A percentile compares a stretch with the other conserved stretches of the same genome.
Conservation (phyloP, 2,329 filamentous ascomycete genomes). For the Xylariaceae sp. region DNA sequence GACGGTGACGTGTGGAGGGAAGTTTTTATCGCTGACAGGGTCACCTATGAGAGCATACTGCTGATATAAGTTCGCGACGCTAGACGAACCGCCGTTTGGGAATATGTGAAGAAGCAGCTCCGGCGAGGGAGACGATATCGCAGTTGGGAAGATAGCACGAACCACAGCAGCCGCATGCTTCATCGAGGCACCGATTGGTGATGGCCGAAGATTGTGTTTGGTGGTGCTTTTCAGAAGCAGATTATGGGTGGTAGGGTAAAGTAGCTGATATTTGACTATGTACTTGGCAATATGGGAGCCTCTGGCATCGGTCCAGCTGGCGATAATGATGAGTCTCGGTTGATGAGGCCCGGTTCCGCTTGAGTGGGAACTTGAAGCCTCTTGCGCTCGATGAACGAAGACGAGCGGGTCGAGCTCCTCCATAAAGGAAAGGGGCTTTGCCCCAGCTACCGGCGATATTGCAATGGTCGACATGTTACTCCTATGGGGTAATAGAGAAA, state of each 20-base stretch:
- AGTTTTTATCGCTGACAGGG: neutral
- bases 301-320: constrained; percentile 35
- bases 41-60: neutral
- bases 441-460: neutral
- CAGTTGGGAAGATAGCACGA: neutral
- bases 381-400: neutral
- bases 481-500: too few relatives aligned
- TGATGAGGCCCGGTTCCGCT: neutral
- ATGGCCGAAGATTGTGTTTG: neutral
- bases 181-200: constrained; percentile 1
- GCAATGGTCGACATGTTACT: too few relatives aligned
- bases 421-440: neutral
- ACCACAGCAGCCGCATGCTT: constrained; percentile 2
- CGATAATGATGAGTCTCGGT: constrained; percentile 33
- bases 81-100: constrained; percentile 12
- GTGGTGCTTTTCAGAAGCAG: constrained; percentile 6
- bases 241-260: constrained; percentile 28
- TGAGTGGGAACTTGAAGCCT: neutral
- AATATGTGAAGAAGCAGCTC: constrained; percentile 8
- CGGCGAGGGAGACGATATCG: neutral
- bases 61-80: constrained; percentile 5
- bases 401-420: neutral
- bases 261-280: constrained; percentile 27
- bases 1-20: constrained; percentile 10
- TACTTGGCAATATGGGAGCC: constrained; percentile 35